A percentile compares a stretch with the other conserved stretches of the same genome.
phyloP scores from a whole-genome alignment of 2,329 filamentous ascomycete genomes.

The Stagonosporopsis cucurbitacearum region DNA sequence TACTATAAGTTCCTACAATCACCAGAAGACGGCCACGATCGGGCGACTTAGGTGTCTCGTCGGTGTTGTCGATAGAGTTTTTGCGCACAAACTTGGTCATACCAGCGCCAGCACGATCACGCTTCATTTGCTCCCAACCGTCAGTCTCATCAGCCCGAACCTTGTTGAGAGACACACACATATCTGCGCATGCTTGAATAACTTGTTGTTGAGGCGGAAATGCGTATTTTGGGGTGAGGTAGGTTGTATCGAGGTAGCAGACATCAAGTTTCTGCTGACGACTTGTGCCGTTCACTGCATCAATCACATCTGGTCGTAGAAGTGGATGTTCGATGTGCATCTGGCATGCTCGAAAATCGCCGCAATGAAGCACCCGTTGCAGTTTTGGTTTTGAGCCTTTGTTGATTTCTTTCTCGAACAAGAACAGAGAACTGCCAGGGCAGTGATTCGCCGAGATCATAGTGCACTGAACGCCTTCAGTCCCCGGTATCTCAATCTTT shows the following conservation, averaged over 20 bases:
- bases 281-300: slow-evolving; percentile 72
- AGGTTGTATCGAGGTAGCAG: slow-evolving; percentile 97
- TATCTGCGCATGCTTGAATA: slow-evolving; percentile 82
- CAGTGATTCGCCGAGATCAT: slow-evolving; percentile 98
- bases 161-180: slow-evolving; percentile 80
- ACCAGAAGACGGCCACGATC: slow-evolving; percentile 76
- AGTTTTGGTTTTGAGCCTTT: slow-evolving; percentile 65
- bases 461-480: slow-evolving; percentile 82
- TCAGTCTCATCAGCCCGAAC: slow-evolving; percentile 65
- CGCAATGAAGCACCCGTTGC: slow-evolving; percentile 90
- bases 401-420: slow-evolving; percentile 81
- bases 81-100: slow-evolving; percentile 69
- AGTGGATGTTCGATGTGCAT: slow-evolving; percentile 83
- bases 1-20: slow-evolving; percentile 95
- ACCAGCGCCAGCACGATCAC: slow-evolving; percentile 60
- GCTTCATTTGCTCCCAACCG: slow-evolving; percentile 64
- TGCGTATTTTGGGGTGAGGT: slow-evolving; percentile 92
- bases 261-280: slow-evolving; percentile 89
- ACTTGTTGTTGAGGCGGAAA: slow-evolving; percentile 91
- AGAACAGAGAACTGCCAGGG: slow-evolving; percentile 89
- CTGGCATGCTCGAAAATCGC: slow-evolving; percentile 91
- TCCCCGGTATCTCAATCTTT: slow-evolving; percentile 78
- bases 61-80: slow-evolving; percentile 38
- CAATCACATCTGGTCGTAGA: slow-evolving; percentile 75
- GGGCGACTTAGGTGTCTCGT: slow-evolving; percentile 37